Evolutionary conservation across 1,284 basidiomycete genomes (phyloP), one percentile per base, ranked within the genome.

Genomic region (Kwoniella shivajii): DNA sequence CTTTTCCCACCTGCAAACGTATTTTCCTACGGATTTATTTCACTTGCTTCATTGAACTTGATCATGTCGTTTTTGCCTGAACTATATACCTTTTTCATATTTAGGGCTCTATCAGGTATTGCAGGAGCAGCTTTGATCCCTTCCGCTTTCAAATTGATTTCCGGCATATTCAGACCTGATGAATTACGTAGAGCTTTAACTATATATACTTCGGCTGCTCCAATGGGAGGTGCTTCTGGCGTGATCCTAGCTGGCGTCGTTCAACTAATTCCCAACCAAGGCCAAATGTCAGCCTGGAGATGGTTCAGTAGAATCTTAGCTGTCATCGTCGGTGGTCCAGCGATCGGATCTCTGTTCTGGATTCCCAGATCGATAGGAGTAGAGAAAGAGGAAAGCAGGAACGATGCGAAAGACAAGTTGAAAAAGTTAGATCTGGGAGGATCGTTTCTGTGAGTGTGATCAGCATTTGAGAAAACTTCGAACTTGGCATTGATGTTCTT

Each of bases 261-360:
- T 52, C 59, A 61, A 51, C 59, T 74, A 62, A 57, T 75, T 71
- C 44, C 70, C 60, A 45, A 68, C 64, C 27, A 62, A 27, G 56
- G 73, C 56, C 56, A 71, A 54, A 54, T 74, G 60, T 50, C 72
- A 50, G 11, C 64, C 50, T 62, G 71, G 71, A 42, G 59, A 31
- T 64, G 77, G 76, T 68, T 79, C 72, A 65, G 78, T 66, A 36
- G 68, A 47, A n/a, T 77, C 65, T 27, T 79, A 60, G 51, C 64
- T 4, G 11, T 33, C 7, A 33, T 47, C 10, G 29, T 34, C 6
- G 31, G 13, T 13, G 29, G 31, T 9, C 36, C 57, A 10, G 41
- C 59, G 6, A 5, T 66, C 6, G 50, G 58, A 37, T 66, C 62
- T 30, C 43, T 64, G 20, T 55, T 42, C 18, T 53, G 60, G 41